Conservation (phyloP, 2,329 filamentous ascomycete species). For the Ophiocordyceps camponoti-saundersi region DNA sequence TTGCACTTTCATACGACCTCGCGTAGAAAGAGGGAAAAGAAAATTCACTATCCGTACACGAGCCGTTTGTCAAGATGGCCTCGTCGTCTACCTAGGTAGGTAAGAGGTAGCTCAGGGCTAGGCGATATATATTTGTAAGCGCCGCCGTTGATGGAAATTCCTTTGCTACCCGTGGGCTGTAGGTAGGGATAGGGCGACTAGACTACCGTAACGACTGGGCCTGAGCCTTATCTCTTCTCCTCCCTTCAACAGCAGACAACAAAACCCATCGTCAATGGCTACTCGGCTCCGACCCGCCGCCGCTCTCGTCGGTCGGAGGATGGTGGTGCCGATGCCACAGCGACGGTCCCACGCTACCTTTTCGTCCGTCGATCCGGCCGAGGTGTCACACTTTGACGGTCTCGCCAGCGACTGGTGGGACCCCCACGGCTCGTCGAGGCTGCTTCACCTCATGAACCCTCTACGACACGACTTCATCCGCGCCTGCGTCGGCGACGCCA, state of each 20-base stretch:
- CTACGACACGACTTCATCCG: constrained; percentile 85
- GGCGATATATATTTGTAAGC: too few species aligned
- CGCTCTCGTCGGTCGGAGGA: background rate
- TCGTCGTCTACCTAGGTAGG: too few species aligned
- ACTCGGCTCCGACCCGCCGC: background rate
- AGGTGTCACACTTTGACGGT: constrained; percentile 86
- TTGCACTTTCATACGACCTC: too few species aligned
- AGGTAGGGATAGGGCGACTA: too few species aligned
- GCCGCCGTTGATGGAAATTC: too few species aligned
- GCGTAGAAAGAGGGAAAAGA: too few species aligned
- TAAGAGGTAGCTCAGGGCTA: too few species aligned
- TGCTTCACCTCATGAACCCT: constrained; percentile 96
- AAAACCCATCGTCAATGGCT: background rate
- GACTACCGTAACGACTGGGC: too few species aligned
- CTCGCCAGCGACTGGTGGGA: constrained; percentile 97
- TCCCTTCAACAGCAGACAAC: background rate
- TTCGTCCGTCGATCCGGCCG: constrained; percentile 69
- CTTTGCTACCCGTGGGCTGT: too few species aligned
- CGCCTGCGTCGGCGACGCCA: constrained; percentile 42
- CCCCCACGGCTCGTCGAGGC: constrained; percentile 74
- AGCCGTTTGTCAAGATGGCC: too few species aligned
- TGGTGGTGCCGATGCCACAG: background rate
- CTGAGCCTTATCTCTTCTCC: too few species aligned
- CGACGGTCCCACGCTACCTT: constrained; percentile 14
- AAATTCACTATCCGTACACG: too few species aligned